phyloP scores from a whole-genome alignment of 176 grass and related monocot species.

The Carex pumila region DNA sequence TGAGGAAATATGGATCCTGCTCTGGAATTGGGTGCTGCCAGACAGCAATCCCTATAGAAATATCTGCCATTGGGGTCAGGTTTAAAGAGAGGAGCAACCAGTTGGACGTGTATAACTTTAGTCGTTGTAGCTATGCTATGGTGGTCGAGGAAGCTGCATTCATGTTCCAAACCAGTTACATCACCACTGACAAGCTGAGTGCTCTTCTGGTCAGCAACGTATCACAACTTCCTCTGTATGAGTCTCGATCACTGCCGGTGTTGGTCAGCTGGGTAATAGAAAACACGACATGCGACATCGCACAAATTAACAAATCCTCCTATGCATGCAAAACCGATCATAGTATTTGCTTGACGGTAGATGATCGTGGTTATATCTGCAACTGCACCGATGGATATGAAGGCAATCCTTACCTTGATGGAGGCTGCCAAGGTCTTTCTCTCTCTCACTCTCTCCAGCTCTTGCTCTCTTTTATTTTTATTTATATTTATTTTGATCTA shows the following conservation, averaged over 20 bases:
- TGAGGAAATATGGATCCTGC: too few species aligned
- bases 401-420: slow-evolving; percentile 26
- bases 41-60: too few species aligned
- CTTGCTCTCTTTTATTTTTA: too few species aligned
- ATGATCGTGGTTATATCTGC: slow-evolving; percentile 17
- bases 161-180: neutral
- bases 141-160: neutral
- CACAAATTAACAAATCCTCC: neutral
- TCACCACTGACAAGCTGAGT: neutral
- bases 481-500: too few species aligned
- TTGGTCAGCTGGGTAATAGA: neutral
- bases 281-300: neutral
- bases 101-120: too few species aligned
- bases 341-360: neutral
- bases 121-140: too few species aligned
- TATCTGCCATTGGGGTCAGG: too few species aligned
- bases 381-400: slow-evolving; percentile 23
- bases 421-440: slow-evolving; percentile 26
- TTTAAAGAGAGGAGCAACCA: too few species aligned
- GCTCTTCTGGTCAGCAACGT: too few species aligned
- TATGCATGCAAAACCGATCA: neutral
- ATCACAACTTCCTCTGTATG: too few species aligned
- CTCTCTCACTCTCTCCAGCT: too few species aligned
- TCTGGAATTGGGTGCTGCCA: too few species aligned
- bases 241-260: neutral